These are phyloP conservation scores for Hamamelis virginiana DNA, from an alignment of 164 flowering plant genomes.

Conservation along the genomic window DNA sequence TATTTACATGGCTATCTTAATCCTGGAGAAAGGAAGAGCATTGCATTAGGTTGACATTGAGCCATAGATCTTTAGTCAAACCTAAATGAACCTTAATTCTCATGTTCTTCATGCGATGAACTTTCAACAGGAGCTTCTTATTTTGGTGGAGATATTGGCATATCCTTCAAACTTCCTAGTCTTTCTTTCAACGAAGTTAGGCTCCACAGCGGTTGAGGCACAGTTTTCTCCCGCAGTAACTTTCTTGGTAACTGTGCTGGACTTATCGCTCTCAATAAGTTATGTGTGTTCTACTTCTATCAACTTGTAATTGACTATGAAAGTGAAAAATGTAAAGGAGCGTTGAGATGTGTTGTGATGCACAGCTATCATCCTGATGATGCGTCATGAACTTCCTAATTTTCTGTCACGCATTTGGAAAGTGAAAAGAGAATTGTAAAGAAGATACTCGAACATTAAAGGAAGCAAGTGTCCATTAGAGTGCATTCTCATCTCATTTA, in stretches of 20 bases:
- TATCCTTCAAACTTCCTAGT: background rate
- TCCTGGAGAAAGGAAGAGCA: slow-evolving; percentile 1
- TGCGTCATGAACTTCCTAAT: background rate
- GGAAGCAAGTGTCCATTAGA: background rate
- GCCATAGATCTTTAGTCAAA: background rate
- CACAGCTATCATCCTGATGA: background rate
- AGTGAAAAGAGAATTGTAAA: background rate
- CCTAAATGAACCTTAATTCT: background rate
- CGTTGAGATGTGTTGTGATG: background rate
- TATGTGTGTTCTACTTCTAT: background rate
- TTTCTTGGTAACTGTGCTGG: slow-evolving; percentile 1
- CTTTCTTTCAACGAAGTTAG: background rate
- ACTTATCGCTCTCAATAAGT: background rate
- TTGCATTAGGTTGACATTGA: slow-evolving; percentile 17
- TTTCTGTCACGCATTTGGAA: background rate
- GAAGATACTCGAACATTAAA: too few relatives aligned
- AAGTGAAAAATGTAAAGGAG: background rate
- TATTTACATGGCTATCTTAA: background rate
- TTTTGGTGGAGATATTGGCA: background rate
- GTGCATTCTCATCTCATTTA: background rate
- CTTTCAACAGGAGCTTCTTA: background rate
- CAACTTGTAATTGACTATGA: background rate
- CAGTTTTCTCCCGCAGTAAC: background rate
- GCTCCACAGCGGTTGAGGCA: background rate
- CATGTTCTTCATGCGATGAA: background rate